Evolutionary conservation across 257 asterid species (phyloP).

Genomic region (Datura wrightii): DNA sequence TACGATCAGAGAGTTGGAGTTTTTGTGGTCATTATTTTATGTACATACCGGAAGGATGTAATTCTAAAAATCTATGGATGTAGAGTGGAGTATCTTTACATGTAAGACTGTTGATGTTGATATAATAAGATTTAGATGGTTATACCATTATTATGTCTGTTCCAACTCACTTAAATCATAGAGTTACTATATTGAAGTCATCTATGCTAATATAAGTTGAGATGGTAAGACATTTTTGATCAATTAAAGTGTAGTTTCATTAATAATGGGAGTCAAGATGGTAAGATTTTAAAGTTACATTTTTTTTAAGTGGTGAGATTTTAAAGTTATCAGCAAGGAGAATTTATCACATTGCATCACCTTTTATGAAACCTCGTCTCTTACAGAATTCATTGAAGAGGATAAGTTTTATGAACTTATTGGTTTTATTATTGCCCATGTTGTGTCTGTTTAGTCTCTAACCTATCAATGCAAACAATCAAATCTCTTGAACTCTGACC

Average conservation of each 20-base stretch:
- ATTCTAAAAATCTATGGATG: not conserved
- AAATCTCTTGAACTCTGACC: conserved; percentile 6
- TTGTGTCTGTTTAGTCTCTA: conserved; percentile 8
- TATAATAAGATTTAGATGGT: not conserved
- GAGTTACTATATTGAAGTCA: not conserved
- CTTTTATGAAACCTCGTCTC: not conserved
- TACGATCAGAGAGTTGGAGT: not conserved
- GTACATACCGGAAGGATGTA: not conserved
- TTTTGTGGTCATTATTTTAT: conserved; percentile 11
- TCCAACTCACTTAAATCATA: conserved; percentile 18
- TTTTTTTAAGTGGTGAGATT: not conserved
- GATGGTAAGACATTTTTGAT: not conserved
- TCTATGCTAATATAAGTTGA: not conserved
- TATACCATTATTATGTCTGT: not conserved
- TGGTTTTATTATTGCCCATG: not conserved
- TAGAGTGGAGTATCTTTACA: not conserved
- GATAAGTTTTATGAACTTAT: not conserved
- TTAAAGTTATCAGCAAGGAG: conserved; percentile 26
- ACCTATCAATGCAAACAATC: not conserved
- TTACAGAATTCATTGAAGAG: not conserved
- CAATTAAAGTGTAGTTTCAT: not conserved
- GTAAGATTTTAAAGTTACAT: not conserved
- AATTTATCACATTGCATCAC: conserved; percentile 3
- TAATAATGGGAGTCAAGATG: conserved; percentile 8
- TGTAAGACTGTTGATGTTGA: not conserved